phyloP scores from a whole-genome alignment of 2,329 filamentous ascomycete species.

The Pseudogymnoascus sp. region DNA sequence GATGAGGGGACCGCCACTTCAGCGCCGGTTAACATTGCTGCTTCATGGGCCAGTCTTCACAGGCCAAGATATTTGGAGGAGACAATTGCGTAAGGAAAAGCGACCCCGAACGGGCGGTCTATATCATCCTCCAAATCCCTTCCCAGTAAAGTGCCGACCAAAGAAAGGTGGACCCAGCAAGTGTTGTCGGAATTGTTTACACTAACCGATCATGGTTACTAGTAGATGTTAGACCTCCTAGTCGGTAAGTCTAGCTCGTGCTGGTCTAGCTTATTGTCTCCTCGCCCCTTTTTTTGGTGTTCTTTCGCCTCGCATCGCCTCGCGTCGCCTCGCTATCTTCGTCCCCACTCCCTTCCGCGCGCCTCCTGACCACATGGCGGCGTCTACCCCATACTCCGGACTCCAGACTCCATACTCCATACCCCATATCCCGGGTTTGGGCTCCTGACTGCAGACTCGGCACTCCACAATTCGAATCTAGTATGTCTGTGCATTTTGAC shows the following conservation, averaged over 20 bases:
- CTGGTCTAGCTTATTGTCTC: neutral
- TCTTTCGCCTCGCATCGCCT: neutral
- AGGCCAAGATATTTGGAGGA: neutral
- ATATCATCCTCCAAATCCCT: neutral
- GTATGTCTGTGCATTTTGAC: neutral
- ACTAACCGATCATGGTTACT: neutral
- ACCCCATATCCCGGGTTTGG: neutral
- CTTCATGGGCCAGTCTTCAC: neutral
- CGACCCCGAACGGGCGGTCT: neutral
- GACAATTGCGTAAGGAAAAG: neutral
- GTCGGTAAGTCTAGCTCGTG: neutral
- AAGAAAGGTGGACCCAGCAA: neutral
- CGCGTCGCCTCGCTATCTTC: neutral
- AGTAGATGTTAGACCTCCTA: neutral
- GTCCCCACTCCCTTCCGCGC: neutral
- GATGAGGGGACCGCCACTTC: constrained; percentile 69
- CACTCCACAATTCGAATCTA: neutral
- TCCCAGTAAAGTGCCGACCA: neutral
- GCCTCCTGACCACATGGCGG: neutral
- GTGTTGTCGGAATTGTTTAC: neutral
- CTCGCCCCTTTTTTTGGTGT: neutral
- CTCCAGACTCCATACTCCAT: neutral
- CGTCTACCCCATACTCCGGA: neutral
- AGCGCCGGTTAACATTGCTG: constrained; percentile 39
- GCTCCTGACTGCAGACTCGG: neutral